Evolutionary conservation across 768 basidiomycete species (phyloP).

Genomic region (Steccherinum ochraceum): DNA sequence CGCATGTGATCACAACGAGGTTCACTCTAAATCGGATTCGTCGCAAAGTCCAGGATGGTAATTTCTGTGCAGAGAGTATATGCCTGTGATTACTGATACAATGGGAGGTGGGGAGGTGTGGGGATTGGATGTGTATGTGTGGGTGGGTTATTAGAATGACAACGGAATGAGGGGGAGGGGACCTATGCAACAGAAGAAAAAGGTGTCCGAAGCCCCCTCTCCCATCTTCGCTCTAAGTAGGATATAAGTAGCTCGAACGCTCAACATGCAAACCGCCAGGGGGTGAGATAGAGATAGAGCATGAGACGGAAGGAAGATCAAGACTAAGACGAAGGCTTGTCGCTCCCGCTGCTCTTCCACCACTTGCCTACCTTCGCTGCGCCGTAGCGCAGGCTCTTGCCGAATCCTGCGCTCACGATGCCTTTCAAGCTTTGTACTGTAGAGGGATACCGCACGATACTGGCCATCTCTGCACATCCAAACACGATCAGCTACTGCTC

Average conservation of each 20-base stretch:
- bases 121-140: too few relatives aligned
- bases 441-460: slow-evolving; percentile 79
- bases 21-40: too few relatives aligned
- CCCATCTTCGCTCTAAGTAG: background rate
- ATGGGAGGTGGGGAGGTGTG: too few relatives aligned
- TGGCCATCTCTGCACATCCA: slow-evolving; percentile 58
- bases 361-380: slow-evolving; percentile 81
- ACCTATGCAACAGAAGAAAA: background rate
- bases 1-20: too few relatives aligned
- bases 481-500: background rate
- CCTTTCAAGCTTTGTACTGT: slow-evolving; percentile 84
- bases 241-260: background rate
- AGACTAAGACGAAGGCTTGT: background rate
- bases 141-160: too few relatives aligned
- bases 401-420: slow-evolving; percentile 71
- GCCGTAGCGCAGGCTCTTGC: slow-evolving; percentile 73
- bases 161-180: background rate
- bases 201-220: background rate
- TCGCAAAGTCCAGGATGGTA: too few relatives aligned
- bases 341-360: slow-evolving; percentile 40
- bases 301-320: background rate
- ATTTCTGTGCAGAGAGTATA: too few relatives aligned
- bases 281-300: too few relatives aligned
- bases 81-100: background rate
- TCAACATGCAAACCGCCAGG: background rate